Evolutionary conservation across 2,329 filamentous ascomycete species (phyloP).

Genomic region (Lasiodiplodia hormozganensis): DNA sequence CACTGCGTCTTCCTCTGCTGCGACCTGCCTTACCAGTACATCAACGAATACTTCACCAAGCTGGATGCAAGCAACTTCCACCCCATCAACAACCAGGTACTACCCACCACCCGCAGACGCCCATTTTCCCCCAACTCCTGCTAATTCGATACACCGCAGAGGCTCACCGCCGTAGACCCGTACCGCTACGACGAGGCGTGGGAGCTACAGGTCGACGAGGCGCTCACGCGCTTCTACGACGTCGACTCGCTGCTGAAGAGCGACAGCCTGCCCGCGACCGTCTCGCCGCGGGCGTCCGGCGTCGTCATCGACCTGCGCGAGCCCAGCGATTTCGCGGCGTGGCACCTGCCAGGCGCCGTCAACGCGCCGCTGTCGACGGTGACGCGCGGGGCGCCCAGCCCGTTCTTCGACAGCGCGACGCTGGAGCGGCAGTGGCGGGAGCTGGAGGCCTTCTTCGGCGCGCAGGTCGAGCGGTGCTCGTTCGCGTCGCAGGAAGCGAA

Average conservation of each 20-base stretch:
- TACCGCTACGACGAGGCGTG: constrained; percentile 30
- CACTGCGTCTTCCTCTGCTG: constrained; percentile 68
- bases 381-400: constrained; percentile 45
- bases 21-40: constrained; percentile 69
- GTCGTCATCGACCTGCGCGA: constrained; percentile 35
- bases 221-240: constrained; percentile 31
- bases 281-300: neutral
- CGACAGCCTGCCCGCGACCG: neutral
- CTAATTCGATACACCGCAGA: constrained; percentile 27
- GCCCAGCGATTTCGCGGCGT: constrained; percentile 49
- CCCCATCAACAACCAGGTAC: constrained; percentile 55
- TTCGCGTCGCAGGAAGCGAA: constrained; percentile 37
- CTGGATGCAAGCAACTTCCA: constrained; percentile 58
- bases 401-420: constrained; percentile 55
- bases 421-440: constrained; percentile 57
- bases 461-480: constrained; percentile 29
- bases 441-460: constrained; percentile 52
- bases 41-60: constrained; percentile 66
- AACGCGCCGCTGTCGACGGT: constrained; percentile 47
- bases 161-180: constrained; percentile 25
- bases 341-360: constrained; percentile 47
- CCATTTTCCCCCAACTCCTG: constrained; percentile 33
- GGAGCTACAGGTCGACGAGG: constrained; percentile 31
- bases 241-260: neutral
- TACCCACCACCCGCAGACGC: constrained; percentile 2